Evolutionary conservation across 495 filamentous ascomycete species (phyloP).

Genomic region (Hypoxylon fuscum): DNA sequence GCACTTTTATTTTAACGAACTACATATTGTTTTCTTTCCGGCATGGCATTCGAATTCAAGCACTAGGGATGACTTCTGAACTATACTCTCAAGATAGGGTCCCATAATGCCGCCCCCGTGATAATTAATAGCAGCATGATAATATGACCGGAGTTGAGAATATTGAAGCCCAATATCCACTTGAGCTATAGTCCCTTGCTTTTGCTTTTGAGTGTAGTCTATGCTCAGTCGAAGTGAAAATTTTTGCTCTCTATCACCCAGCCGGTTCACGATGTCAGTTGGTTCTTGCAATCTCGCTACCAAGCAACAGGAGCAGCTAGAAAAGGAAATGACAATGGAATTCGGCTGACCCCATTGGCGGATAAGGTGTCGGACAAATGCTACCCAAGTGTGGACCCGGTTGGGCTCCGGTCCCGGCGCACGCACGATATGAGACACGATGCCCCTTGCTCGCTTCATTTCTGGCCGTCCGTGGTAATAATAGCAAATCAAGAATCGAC

Average conservation of each 20-base stretch:
- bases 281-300: not conserved
- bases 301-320: not conserved
- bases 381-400: constrained; percentile 2
- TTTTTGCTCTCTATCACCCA: too few species aligned
- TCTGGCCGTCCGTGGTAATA: too few species aligned
- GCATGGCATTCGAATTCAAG: not conserved
- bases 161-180: too few species aligned
- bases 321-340: not conserved
- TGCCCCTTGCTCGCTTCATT: too few species aligned
- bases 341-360: not conserved
- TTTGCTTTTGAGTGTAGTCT: too few species aligned
- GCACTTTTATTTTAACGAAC: not conserved
- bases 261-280: too few species aligned
- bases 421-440: too few species aligned
- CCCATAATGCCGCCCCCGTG: too few species aligned
- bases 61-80: not conserved
- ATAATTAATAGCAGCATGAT: not conserved
- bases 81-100: not conserved
- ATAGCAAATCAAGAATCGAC: too few species aligned
- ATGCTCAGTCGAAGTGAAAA: too few species aligned
- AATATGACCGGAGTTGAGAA: not conserved
- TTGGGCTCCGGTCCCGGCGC: not conserved
- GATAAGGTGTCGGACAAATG: not conserved
- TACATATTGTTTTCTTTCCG: not conserved
- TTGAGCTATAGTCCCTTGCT: too few species aligned